These are phyloP conservation scores for Ophiocordyceps polyrhachis-furcata DNA, from an alignment of 2,329 filamentous ascomycete species.

Conservation along the genomic window DNA sequence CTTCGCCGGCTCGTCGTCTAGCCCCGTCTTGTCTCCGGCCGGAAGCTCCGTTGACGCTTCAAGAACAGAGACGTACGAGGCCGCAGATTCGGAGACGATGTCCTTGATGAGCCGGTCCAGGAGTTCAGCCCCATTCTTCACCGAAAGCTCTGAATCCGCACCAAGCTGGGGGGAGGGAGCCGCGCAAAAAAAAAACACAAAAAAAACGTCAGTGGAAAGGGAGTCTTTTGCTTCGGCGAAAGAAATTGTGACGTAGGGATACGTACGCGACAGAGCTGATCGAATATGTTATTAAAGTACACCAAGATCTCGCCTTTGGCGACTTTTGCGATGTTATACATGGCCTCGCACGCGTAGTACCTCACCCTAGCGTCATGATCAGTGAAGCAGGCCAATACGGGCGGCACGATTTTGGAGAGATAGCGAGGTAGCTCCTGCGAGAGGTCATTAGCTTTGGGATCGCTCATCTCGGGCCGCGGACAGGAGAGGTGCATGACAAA, in stretches of 20 bases:
- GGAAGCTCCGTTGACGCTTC: slow-evolving; percentile 33
- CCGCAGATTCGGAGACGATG: slow-evolving; percentile 85
- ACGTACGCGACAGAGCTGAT: slow-evolving; percentile 79
- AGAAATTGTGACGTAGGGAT: neutral
- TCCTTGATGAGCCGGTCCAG: slow-evolving; percentile 90
- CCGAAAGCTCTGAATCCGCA: slow-evolving; percentile 86
- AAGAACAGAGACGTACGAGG: slow-evolving; percentile 82
- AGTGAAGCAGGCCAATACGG: slow-evolving; percentile 90
- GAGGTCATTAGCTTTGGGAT: slow-evolving; percentile 1
- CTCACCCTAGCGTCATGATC: slow-evolving; percentile 94
- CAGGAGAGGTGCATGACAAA: neutral
- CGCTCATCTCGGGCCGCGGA: neutral
- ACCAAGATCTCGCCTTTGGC: slow-evolving; percentile 93
- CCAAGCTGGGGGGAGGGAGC: slow-evolving; percentile 43
- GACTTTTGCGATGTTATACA: slow-evolving; percentile 99
- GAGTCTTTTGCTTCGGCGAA: neutral
- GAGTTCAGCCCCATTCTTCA: slow-evolving; percentile 94
- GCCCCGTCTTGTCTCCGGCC: slow-evolving; percentile 26
- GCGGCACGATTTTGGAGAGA: slow-evolving; percentile 83
- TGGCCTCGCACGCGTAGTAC: slow-evolving; percentile 97
- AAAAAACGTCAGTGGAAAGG: neutral
- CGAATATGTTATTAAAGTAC: slow-evolving; percentile 98
- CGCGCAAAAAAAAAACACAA: neutral
- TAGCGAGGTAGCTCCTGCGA: slow-evolving; percentile 73
- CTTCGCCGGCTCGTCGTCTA: slow-evolving; percentile 24